Base-by-base conservation (phyloP, 176 grass and related monocot genomes). In the Oryza glumipatula region DNA sequence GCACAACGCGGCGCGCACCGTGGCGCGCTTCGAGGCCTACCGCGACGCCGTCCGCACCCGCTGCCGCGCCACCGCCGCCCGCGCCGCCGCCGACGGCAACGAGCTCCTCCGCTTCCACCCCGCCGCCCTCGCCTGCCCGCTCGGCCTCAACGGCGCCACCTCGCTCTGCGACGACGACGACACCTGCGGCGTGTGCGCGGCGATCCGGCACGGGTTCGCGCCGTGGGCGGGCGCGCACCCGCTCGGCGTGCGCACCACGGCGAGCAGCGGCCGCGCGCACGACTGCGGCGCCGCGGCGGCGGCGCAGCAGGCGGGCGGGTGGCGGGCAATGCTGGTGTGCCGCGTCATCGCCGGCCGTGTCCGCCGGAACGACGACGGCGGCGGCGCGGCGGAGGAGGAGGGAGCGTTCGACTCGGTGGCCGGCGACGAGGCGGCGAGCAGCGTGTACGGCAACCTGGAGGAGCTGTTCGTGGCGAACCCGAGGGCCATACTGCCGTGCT, bases 101-200 rank as follows among this genome's bases (percentile, higher is more conserved):
- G 96, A 99, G 93, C 88, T 99, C 7, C 96, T 99, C 74, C 92
- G 96, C 14, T 99, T 99, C 91, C 90, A 94, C 73, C 86, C 93
- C 12, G 88, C 93, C 3, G 65, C 83, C 33, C 90, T 99, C 74
- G 85, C 89, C 0, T 99, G 96, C 79, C 68, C 91, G 15, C 96
- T 98, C 15, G 93, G 96, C 17, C 69, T 88, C 47, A 13, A 16
- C 32, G 89, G 91, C 32, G 79, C 88, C 36, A 85, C 88, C 44
- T 85, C 88, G 2, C 93, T 98, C 35, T 98, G 96, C 13, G 33
- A 19, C 35, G 61, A 1, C 1, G 65, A 2, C 22, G 47, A 19
- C 64, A 39, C 5, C 0, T 98, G 95, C 75, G 93, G 87, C 6
- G 93, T 95, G 67, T 98, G 96, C 83, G 51, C 83, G 17, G 78